These are phyloP conservation scores for Xylariaceae sp. DNA, from an alignment of 2,329 filamentous ascomycete genomes.

Conservation along the genomic window DNA sequence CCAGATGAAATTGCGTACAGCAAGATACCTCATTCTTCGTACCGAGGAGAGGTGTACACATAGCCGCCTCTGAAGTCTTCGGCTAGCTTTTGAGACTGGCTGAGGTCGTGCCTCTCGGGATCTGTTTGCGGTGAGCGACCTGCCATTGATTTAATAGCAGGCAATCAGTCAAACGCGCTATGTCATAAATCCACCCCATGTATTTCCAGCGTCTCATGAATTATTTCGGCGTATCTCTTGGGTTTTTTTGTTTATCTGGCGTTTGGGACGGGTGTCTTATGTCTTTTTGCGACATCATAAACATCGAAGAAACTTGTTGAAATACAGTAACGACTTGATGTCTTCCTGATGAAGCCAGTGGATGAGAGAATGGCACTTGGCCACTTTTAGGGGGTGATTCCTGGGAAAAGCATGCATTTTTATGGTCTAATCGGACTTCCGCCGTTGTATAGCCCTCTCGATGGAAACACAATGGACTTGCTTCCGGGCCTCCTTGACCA, in stretches of 20 bases:
- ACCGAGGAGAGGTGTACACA: constrained; percentile 16
- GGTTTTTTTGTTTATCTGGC: constrained; percentile 21
- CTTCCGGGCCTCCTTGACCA: background rate
- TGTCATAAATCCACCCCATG: constrained; percentile 11
- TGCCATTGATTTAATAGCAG: constrained; percentile 3
- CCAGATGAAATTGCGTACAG: constrained; percentile 26
- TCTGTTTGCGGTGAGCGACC: background rate
- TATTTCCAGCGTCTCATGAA: constrained; percentile 5
- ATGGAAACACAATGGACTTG: background rate
- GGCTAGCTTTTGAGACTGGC: background rate
- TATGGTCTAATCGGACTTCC: background rate
- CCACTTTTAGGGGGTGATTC: background rate
- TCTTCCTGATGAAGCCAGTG: constrained; percentile 18
- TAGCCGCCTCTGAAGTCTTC: constrained; percentile 1
- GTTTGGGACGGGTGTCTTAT: constrained; percentile 24
- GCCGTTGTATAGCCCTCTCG: background rate
- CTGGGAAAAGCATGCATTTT: background rate
- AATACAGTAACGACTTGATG: constrained; percentile 38
- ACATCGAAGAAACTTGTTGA: constrained; percentile 27
- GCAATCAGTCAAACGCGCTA: constrained; percentile 2
- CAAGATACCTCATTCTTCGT: constrained; percentile 13
- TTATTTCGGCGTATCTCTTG: background rate
- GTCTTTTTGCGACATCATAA: constrained; percentile 19
- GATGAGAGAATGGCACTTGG: constrained; percentile 2
- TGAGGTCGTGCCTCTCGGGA: background rate